Base-by-base conservation (phyloP, 345 rosid genomes). In the Passiflora organensis region DNA sequence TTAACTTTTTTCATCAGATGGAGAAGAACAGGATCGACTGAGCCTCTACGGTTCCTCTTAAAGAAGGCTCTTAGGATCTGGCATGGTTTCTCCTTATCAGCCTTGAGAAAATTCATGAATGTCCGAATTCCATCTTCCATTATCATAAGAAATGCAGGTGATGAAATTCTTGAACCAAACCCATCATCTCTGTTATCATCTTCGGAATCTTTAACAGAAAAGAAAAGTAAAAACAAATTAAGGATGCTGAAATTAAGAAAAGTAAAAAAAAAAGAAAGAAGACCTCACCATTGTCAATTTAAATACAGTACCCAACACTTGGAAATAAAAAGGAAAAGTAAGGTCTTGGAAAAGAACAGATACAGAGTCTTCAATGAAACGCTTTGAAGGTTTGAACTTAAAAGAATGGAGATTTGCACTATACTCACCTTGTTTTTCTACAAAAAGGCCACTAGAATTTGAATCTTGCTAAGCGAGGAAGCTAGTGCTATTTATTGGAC, bases 71-170 rank as follows among this genome's bases (percentile, higher is more conserved):
- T 81, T 15, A 94, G 39, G 58, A 80, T 70, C 45, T 89, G 95
- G 67, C 82, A 83, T 2, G 95, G 77, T 62, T 73, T 87, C 66
- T 80, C 84, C 71, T 76, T 87, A 45, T 94, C 99, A 13, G 88
- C 96, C 75, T 75, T 85, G 65, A 94, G 96, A 65, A 94, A 94
- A 63, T 72, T 75, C 97, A 94, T 83, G 87, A 94, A 89, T 20
- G 95, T 89, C 60, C 76, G 76, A 60, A 94, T 89, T 24, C 97
- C 82, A 10, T 94, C 99, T 60, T 89, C 97, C 91, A 89, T 89
- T 69, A 89, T 83, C 90, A 71, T 79, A 14, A 80, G 78, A 68
- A 89, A 94, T 23, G 96, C 68, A 36, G 79, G 82, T 32, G 96
- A 82, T 10, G 96, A 72, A 66, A 89, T 87, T 70, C 85, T 87